These are phyloP conservation scores for Basipetospora chlamydospora DNA, from an alignment of 2,329 filamentous ascomycete genomes.

Conservation along the genomic window DNA sequence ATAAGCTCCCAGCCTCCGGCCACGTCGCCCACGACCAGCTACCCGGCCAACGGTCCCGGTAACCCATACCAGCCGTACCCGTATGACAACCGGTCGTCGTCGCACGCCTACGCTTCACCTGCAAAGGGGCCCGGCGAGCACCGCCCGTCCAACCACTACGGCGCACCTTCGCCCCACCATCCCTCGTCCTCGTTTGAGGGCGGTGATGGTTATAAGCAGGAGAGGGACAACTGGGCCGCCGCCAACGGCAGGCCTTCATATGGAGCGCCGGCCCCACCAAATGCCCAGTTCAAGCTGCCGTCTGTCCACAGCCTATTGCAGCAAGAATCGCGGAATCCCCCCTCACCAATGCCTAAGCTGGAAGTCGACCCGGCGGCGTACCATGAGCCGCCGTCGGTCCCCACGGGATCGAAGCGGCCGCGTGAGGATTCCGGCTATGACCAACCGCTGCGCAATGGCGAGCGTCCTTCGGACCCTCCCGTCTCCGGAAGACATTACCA, in stretches of 20 bases:
- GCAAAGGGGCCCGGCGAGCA: slow-evolving; percentile 16
- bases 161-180: slow-evolving; percentile 21
- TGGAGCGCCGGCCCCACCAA: neutral
- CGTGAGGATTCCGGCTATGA: slow-evolving; percentile 6
- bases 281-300: neutral
- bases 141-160: slow-evolving; percentile 21
- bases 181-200: neutral
- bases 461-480: slow-evolving; percentile 22
- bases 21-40: slow-evolving; percentile 18
- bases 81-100: slow-evolving; percentile 11
- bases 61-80: slow-evolving; percentile 23
- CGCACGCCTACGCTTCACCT: neutral
- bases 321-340: too few relatives aligned
- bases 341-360: too few relatives aligned
- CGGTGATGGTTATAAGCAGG: neutral
- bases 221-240: neutral
- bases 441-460: slow-evolving; percentile 21
- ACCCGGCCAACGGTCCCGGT: slow-evolving; percentile 18
- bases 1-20: slow-evolving; percentile 18
- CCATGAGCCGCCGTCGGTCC: neutral
- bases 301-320: neutral
- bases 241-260: neutral
- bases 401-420: slow-evolving; percentile 3
- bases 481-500: too few relatives aligned
- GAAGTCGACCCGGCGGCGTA: neutral